Evolutionary conservation across 2,329 filamentous ascomycete species (phyloP).

Genomic region (Capronia epimyces): DNA sequence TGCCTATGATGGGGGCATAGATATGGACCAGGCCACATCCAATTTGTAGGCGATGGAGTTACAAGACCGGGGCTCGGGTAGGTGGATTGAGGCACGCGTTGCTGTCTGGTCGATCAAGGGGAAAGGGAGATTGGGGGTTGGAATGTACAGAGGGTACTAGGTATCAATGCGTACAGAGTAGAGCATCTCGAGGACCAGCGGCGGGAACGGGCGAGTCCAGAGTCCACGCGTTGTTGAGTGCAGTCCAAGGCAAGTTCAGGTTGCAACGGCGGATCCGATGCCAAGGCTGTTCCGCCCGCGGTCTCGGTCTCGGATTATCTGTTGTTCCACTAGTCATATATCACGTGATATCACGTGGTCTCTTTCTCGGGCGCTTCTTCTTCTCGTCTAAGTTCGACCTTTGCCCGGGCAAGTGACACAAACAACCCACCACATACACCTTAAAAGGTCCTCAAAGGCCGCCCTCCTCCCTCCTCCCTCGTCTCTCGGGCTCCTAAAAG

Average conservation of each 20-base stretch:
- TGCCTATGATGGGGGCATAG: slow-evolving; percentile 9
- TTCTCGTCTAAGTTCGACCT: too few species aligned
- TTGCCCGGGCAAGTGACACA: too few species aligned
- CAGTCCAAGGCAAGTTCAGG: too few species aligned
- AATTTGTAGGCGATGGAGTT: neutral
- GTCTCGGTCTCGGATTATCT: neutral
- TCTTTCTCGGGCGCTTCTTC: too few species aligned
- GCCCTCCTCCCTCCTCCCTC: too few species aligned
- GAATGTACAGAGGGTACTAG: neutral
- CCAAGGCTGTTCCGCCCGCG: neutral
- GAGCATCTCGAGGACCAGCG: neutral
- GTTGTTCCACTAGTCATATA: neutral
- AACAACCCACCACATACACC: too few species aligned
- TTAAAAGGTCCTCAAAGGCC: too few species aligned
- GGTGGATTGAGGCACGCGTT: neutral
- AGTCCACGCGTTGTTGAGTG: too few species aligned
- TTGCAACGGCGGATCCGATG: neutral
- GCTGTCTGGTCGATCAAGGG: neutral
- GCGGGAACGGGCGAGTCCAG: neutral
- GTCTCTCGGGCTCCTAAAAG: too few species aligned
- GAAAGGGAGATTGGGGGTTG: neutral
- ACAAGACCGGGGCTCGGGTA: neutral
- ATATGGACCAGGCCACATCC: neutral
- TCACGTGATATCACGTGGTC: neutral
- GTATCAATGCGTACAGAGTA: neutral